Percentiles rank a stretch among this genome's conserved stretches.
These are phyloP conservation scores for Globisporangium cederbergense DNA, from an alignment of 352 stramenopile species.

Conservation along the genomic window DNA sequence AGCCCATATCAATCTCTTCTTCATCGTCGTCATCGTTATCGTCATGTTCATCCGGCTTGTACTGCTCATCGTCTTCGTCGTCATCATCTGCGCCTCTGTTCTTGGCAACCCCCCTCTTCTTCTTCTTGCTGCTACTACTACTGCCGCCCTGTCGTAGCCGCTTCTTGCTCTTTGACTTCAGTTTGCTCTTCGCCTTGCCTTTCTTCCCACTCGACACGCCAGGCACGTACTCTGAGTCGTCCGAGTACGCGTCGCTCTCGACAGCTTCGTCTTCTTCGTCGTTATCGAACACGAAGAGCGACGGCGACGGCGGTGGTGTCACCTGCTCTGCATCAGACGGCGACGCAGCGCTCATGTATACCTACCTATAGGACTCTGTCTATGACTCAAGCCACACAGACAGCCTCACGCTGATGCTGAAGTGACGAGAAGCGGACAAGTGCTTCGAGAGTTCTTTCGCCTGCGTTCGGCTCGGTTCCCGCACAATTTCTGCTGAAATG, in stretches of 20 bases:
- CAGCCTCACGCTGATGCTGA: neutral
- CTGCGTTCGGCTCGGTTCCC: slow-evolving; percentile 8
- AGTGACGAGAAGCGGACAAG: slow-evolving; percentile 1
- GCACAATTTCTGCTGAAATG: slow-evolving; percentile 8
- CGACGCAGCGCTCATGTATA: neutral
- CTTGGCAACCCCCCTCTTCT: neutral
- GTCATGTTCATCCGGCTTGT: slow-evolving; percentile 1
- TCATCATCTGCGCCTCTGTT: neutral
- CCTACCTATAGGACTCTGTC: neutral
- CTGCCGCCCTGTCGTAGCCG: slow-evolving; percentile 10
- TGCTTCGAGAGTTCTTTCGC: slow-evolving; percentile 1
- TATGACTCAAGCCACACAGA: neutral
- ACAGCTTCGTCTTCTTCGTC: neutral
- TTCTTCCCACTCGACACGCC: slow-evolving; percentile 4
- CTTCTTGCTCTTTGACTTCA: slow-evolving; percentile 6
- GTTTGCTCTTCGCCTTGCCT: neutral
- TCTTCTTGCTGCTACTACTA: slow-evolving; percentile 5
- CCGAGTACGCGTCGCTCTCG: slow-evolving; percentile 9
- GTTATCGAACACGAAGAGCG: neutral
- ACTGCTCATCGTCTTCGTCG: slow-evolving; percentile 13
- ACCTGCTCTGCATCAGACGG: neutral
- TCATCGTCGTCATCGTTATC: neutral
- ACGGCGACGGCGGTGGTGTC: slow-evolving; percentile 17
- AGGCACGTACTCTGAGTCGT: slow-evolving; percentile 13
- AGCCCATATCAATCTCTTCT: neutral